phyloP scores from a whole-genome alignment of 768 basidiomycete species.

The Boletus coccyginus region DNA sequence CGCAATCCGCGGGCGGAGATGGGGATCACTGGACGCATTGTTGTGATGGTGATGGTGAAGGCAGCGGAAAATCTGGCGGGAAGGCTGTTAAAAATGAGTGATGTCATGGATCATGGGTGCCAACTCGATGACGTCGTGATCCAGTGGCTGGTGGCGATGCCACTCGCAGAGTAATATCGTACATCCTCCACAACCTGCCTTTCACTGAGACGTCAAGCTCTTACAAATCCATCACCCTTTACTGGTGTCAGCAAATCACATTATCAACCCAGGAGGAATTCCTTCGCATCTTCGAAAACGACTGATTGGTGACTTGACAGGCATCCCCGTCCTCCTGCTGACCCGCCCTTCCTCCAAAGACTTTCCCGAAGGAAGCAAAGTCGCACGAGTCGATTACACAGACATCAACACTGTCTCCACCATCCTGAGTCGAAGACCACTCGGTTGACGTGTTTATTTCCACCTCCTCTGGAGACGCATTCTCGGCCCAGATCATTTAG shows the following conservation, averaged over 20 bases:
- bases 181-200: not conserved
- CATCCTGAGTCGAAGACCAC: not conserved
- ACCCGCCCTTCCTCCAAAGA: no score
- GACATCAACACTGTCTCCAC: not conserved
- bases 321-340: no score
- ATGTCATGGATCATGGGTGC: slow-evolving; percentile 4
- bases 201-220: no score
- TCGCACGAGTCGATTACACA: not conserved
- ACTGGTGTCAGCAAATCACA: not conserved
- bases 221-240: not conserved
- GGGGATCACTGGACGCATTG: not conserved
- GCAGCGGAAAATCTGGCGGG: not conserved
- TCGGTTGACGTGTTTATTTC: not conserved
- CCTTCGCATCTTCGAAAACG: no score
- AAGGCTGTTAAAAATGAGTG: not conserved
- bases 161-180: no score
- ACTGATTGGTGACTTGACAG: no score
- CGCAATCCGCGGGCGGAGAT: not conserved
- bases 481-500: no score
- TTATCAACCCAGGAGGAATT: not conserved
- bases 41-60: not conserved
- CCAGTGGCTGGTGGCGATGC: no score
- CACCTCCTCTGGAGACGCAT: not conserved
- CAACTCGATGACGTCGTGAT: not conserved
- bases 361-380: not conserved